Evolutionary conservation across 139 green algal species (phyloP).

Genomic region (Yamagishiella unicocca): DNA sequence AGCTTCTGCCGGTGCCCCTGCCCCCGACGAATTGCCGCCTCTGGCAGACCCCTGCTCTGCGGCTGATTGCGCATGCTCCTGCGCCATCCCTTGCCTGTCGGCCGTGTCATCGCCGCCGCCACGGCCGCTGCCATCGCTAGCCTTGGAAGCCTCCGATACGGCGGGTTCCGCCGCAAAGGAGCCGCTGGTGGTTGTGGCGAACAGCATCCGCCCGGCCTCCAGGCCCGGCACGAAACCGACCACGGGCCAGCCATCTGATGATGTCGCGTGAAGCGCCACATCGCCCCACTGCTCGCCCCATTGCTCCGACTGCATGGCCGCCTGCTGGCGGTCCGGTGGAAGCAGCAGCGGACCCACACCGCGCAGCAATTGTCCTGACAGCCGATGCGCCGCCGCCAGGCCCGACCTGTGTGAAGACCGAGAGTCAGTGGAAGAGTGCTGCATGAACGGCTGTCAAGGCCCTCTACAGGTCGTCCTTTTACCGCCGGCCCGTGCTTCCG

Average conservation of each 20-base stretch:
- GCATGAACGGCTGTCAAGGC: no score
- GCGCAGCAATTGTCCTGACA: background rate
- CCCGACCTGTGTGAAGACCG: background rate
- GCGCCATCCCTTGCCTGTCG: background rate
- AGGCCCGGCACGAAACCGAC: constrained; percentile 4
- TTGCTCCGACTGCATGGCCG: background rate
- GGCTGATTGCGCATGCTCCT: background rate
- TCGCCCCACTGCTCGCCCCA: background rate
- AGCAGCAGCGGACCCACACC: constrained; percentile 17
- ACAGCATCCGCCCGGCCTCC: background rate
- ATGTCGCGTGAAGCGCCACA: background rate
- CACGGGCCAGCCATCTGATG: constrained; percentile 14
- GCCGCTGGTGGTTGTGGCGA: constrained; percentile 4
- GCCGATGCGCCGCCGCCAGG: background rate
- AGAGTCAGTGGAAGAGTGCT: background rate
- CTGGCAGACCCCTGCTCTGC: background rate
- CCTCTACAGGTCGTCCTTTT: no score
- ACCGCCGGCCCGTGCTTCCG: no score
- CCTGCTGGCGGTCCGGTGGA: no score
- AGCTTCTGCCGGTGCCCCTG: background rate
- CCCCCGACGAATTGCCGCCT: background rate
- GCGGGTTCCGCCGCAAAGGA: no score
- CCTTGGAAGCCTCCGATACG: background rate
- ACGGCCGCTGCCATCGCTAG: background rate
- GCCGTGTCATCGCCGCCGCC: background rate